These are phyloP conservation scores for Sicyos edulis DNA, from an alignment of 306 rosid genomes.

Conservation along the genomic window DNA sequence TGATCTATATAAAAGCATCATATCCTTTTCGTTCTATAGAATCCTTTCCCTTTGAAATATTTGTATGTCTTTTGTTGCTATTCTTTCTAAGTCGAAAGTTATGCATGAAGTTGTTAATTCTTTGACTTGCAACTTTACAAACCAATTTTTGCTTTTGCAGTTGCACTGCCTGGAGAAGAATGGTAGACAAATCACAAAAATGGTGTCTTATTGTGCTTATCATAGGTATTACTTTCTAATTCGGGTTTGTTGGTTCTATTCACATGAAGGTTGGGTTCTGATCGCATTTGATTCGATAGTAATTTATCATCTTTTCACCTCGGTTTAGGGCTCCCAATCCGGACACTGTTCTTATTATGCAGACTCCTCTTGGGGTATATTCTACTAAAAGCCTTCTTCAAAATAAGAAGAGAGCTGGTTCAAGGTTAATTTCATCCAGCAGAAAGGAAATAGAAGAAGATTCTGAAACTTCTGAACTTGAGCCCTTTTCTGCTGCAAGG, in stretches of 20 bases:
- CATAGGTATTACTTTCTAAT: constrained; percentile 66
- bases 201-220: constrained; percentile 94
- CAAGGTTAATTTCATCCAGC: constrained; percentile 80
- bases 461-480: constrained; percentile 51
- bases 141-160: constrained; percentile 41
- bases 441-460: constrained; percentile 51
- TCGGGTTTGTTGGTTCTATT: constrained; percentile 6
- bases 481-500: constrained; percentile 83
- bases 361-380: constrained; percentile 82
- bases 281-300: not conserved
- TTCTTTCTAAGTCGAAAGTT: not conserved
- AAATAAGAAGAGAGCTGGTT: constrained; percentile 67
- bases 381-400: constrained; percentile 89
- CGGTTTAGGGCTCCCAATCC: constrained; percentile 94
- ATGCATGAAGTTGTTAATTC: not conserved
- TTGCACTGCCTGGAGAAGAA: constrained; percentile 89
- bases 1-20: not conserved
- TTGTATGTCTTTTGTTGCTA: not conserved
- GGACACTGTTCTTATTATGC: constrained; percentile 87
- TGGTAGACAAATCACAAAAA: constrained; percentile 83
- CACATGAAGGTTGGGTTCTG: constrained; percentile 13
- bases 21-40: not conserved
- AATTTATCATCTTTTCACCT: constrained; percentile 23
- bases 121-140: not conserved
- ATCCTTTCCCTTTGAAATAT: not conserved